Evolutionary conservation across 257 asterid genomes (phyloP).

Genomic region (Capsicum baccatum): DNA sequence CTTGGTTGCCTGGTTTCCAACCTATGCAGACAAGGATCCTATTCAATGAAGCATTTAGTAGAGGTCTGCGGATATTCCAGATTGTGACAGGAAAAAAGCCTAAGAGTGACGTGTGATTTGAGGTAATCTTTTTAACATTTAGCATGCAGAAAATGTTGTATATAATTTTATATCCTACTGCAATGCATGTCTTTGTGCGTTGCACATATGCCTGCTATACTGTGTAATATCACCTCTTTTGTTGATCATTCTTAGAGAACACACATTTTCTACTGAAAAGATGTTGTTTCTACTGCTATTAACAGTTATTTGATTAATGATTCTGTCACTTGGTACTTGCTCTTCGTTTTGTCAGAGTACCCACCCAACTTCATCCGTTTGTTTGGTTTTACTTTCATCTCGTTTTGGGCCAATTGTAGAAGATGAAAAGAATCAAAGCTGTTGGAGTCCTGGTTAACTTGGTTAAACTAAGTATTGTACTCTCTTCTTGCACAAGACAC

Average conservation of each 20-base stretch:
- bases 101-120: constrained; percentile 66
- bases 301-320: no score
- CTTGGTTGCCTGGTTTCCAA: constrained; percentile 99
- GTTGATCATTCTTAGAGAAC: no score
- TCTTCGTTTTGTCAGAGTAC: no score
- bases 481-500: background rate
- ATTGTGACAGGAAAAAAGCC: constrained; percentile 83
- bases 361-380: background rate
- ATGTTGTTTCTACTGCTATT: no score
- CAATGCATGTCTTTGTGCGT: background rate
- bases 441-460: background rate
- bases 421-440: background rate
- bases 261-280: no score
- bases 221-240: no score
- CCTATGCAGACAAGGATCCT: constrained; percentile 98
- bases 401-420: background rate
- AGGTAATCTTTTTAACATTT: constrained; percentile 43
- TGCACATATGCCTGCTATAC: background rate
- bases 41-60: constrained; percentile 94
- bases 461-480: background rate
- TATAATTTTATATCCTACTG: constrained; percentile 5
- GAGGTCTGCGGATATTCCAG: constrained; percentile 96
- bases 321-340: no score
- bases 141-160: background rate
- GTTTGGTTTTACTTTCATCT: background rate